Conservation (phyloP, 306 rosid species). For the Cucurbita moschata region DNA sequence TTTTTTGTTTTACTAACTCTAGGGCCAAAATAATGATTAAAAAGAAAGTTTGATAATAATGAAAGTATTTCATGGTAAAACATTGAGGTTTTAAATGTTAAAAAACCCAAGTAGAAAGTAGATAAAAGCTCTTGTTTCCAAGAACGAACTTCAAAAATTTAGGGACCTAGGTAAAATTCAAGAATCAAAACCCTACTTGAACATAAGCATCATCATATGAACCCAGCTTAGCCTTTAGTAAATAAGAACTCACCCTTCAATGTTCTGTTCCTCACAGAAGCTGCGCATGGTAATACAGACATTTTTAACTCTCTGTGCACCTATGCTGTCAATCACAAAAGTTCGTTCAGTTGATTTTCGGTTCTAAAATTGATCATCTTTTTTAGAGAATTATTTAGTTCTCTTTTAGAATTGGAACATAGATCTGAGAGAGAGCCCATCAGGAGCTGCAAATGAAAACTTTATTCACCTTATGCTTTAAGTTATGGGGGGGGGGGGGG, state of each 20-base stretch:
- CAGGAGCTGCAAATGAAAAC: background rate
- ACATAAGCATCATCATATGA: background rate
- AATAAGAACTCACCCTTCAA: slow-evolving; percentile 57
- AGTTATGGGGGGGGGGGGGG: too few relatives aligned
- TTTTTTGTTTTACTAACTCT: background rate
- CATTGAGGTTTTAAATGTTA: background rate
- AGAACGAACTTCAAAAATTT: background rate
- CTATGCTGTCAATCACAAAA: slow-evolving; percentile 40
- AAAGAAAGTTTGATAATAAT: background rate
- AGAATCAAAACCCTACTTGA: background rate
- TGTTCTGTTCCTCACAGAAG: slow-evolving; percentile 71
- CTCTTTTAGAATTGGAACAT: background rate
- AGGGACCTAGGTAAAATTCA: background rate
- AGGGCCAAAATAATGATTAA: background rate
- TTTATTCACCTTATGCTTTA: background rate
- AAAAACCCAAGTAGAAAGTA: background rate
- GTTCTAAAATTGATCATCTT: too few relatives aligned
- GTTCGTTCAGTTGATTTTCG: background rate
- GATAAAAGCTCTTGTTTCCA: background rate
- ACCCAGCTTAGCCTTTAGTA: background rate
- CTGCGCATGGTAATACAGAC: slow-evolving; percentile 70
- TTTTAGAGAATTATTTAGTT: background rate
- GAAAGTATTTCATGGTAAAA: background rate
- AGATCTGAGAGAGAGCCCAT: background rate
- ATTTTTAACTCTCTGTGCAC: slow-evolving; percentile 81